Conservation (phyloP, 257 asterid genomes). For the Eustoma russellianum region DNA sequence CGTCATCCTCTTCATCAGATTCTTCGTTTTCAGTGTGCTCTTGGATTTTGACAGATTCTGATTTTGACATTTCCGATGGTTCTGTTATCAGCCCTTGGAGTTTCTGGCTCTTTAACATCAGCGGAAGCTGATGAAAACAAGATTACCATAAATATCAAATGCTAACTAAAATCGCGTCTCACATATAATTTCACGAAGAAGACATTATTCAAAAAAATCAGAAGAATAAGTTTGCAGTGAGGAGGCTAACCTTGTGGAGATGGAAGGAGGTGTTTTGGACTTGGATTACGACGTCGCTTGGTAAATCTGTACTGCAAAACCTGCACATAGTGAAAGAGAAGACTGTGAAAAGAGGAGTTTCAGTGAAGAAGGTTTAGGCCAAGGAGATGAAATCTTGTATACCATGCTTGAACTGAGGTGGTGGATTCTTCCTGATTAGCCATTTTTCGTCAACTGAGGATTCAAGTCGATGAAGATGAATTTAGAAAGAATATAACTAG, state of each 20-base stretch:
- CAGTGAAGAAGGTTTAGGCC: not conserved
- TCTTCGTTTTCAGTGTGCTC: slow-evolving; percentile 25
- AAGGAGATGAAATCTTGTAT: slow-evolving; percentile 9
- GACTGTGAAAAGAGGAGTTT: no score
- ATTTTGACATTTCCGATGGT: slow-evolving; percentile 33
- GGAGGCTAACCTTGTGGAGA: slow-evolving; percentile 49
- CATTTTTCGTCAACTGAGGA: slow-evolving; percentile 24
- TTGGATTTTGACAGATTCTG: slow-evolving; percentile 25
- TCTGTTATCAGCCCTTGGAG: slow-evolving; percentile 70
- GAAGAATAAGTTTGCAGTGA: not conserved
- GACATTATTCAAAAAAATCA: not conserved
- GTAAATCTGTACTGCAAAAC: slow-evolving; percentile 89
- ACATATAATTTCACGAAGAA: no score
- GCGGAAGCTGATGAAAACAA: slow-evolving; percentile 48
- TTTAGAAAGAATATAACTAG: slow-evolving; percentile 3
- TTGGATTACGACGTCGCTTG: slow-evolving; percentile 67
- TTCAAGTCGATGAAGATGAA: slow-evolving; percentile 29
- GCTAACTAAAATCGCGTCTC: no score
- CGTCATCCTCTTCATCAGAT: slow-evolving; percentile 26
- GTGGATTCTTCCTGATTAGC: slow-evolving; percentile 41
- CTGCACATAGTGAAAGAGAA: slow-evolving; percentile 20
- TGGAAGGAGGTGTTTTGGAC: slow-evolving; percentile 81
- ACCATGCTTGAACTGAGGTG: slow-evolving; percentile 93
- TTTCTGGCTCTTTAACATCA: slow-evolving; percentile 76
- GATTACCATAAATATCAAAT: no score